These are phyloP conservation scores for Jacaranda copaia DNA, from an alignment of 257 asterid genomes.

Conservation along the genomic window DNA sequence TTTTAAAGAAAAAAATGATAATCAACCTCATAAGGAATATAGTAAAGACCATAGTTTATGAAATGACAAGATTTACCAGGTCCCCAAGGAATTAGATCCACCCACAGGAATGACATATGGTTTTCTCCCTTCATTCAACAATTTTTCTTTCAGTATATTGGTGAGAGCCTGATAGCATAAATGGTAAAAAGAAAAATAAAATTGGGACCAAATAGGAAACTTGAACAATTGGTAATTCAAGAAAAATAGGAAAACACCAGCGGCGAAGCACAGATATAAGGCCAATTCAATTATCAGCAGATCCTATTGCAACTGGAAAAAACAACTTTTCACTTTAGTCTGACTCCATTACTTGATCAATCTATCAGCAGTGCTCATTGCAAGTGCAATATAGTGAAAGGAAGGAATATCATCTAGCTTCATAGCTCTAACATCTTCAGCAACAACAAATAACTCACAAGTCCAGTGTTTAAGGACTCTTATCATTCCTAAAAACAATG, in stretches of 20 bases:
- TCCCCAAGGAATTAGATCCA: conserved; percentile 95
- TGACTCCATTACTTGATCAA: background rate
- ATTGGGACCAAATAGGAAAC: background rate
- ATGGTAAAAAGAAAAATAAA: conserved; percentile 26
- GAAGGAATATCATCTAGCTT: background rate
- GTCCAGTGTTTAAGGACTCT: too few relatives aligned
- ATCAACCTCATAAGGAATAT: background rate
- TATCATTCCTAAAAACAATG: background rate
- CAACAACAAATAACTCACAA: background rate
- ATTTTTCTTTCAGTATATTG: conserved; percentile 72
- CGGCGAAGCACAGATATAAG: background rate
- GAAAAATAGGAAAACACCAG: conserved; percentile 8
- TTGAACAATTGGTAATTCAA: conserved; percentile 14
- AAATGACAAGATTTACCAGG: conserved; percentile 67
- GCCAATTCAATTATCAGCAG: background rate
- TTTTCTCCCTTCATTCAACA: conserved; percentile 85
- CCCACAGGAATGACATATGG: conserved; percentile 97
- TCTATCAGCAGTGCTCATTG: background rate
- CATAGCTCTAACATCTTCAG: conserved; percentile 14
- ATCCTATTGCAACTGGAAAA: conserved; percentile 6
- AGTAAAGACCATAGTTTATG: background rate
- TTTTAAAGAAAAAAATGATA: background rate
- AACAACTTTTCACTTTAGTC: background rate
- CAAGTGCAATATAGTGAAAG: background rate
- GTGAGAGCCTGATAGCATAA: conserved; percentile 73